Evolutionary conservation across 768 basidiomycete species (phyloP), one percentile per base, ranked within the genome.

Genomic region (Lactarius trivialis): DNA sequence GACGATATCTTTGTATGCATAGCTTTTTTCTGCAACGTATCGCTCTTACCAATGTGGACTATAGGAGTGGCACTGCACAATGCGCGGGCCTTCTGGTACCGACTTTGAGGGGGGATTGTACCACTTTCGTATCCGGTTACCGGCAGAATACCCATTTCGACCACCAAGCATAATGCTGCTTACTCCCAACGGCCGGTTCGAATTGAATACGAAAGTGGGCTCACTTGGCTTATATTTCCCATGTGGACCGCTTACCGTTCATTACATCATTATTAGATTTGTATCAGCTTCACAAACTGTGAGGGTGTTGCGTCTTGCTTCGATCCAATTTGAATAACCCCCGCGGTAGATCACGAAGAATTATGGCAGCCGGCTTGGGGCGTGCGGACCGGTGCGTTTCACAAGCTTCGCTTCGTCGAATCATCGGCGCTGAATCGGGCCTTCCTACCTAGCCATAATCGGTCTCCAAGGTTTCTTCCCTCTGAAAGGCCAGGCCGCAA

Each of bases 361-460:
- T 79, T 91, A 34, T 98, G 96, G 96, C 94, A 98, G 73, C 96
- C 96, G 39, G 93, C 93, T 28, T 98, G 96, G 96, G 96, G 96
- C 59, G 91, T 98, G 21, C 83, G 96, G 65, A 98, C 95, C 60
- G 94, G 90, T 89, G 61, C 64, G 80, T 70, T 6, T 48, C 14
- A 24, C 2, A 19, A 45, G 3, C 1, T 3, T 19, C 9, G 32
- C 14, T n/a, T 49, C 36, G 19, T 41, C 15, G 15, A 2, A 12
- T 19, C 37, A 19, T 17, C 15, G 5, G 17, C n/a, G 12, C 30
- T 53, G n/a, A 37, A 54, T 45, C 52, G 28, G 48, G 26, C 36
- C 45, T 17, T 55, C 5, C 32, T 6, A 3, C 17, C 17, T 65
- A 91, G 91, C 92, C 37, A 93, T 93, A 69, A 82, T 93, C 66